Evolutionary conservation across 139 green algal genomes (phyloP).

Genomic region (Yamagishiella unicocca): DNA sequence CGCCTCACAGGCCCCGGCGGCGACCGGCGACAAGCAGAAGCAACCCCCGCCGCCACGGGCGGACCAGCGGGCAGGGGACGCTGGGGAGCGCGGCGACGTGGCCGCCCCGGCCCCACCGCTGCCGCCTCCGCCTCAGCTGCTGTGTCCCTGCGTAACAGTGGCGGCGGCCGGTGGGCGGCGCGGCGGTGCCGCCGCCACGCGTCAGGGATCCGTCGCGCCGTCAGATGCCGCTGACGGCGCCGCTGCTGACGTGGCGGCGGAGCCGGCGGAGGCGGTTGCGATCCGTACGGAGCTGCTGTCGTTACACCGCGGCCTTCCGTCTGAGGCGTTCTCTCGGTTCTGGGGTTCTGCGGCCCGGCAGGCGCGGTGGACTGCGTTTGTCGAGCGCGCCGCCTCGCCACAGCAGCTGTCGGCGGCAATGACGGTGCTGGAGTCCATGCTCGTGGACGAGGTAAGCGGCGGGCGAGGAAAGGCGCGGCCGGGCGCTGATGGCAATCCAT

Average conservation of each 20-base stretch:
- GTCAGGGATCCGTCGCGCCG: neutral
- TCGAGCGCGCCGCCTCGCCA: slow-evolving; percentile 13
- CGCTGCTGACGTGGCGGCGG: slow-evolving; percentile 17
- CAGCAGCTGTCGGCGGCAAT: slow-evolving; percentile 61
- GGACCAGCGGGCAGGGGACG: neutral
- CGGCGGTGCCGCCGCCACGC: neutral
- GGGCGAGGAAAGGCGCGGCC: no score
- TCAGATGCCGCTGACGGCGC: neutral
- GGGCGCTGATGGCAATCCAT: no score
- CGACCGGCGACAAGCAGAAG: neutral
- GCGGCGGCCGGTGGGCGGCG: neutral
- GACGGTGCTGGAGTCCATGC: slow-evolving; percentile 67
- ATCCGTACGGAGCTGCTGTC: slow-evolving; percentile 46
- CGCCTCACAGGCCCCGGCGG: slow-evolving; percentile 7
- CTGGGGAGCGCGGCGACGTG: neutral
- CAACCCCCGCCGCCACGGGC: neutral
- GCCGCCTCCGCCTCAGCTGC: slow-evolving; percentile 20
- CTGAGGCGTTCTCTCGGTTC: slow-evolving; percentile 43
- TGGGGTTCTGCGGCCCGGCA: slow-evolving; percentile 53
- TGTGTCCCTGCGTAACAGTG: neutral
- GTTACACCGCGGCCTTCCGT: slow-evolving; percentile 41
- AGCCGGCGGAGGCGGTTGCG: slow-evolving; percentile 36
- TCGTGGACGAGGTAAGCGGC: slow-evolving; percentile 52
- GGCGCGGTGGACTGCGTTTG: slow-evolving; percentile 47
- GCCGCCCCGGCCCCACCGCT: neutral